Conservation (phyloP, 2,329 filamentous ascomycete genomes). For the Alternaria triticimaculans region DNA sequence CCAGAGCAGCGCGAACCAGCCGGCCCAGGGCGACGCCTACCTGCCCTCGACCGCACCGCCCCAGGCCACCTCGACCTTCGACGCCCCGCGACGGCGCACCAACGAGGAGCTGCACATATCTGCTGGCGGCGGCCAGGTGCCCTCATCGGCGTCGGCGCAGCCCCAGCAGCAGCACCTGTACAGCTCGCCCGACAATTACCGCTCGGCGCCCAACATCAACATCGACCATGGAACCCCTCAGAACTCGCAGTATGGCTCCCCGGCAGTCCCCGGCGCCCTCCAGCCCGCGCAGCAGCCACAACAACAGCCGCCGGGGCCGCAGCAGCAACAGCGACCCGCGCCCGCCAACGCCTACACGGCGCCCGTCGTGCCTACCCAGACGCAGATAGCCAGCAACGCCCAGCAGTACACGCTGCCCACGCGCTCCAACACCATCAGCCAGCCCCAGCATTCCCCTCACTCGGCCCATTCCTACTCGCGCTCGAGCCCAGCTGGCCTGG, state of each 20-base stretch:
- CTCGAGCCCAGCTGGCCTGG: constrained; percentile 76
- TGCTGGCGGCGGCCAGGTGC: constrained; percentile 48
- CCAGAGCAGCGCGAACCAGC: constrained; percentile 39
- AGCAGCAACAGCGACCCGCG: constrained; percentile 57
- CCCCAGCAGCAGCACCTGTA: constrained; percentile 49
- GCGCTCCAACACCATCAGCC: constrained; percentile 69
- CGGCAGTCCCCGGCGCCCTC: constrained; percentile 64
- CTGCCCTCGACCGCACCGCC: constrained; percentile 40
- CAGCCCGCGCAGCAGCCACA: constrained; percentile 51
- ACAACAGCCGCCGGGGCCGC: constrained; percentile 3
- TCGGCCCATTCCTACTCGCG: constrained; percentile 71
- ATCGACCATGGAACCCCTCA: constrained; percentile 64
- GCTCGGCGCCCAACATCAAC: constrained; percentile 61
- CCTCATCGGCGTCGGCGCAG: constrained; percentile 42
- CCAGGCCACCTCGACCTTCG: constrained; percentile 55
- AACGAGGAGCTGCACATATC: constrained; percentile 65
- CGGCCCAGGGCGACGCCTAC: constrained; percentile 21
- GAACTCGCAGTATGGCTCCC: constrained; percentile 53
- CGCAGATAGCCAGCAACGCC: constrained; percentile 57
- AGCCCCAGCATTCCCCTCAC: constrained; percentile 52
- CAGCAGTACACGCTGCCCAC: constrained; percentile 69
- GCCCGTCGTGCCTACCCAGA: constrained; percentile 64
- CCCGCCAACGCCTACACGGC: constrained; percentile 63
- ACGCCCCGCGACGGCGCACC: constrained; percentile 57
- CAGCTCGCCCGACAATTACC: constrained; percentile 59